phyloP scores from a whole-genome alignment of 2,329 filamentous ascomycete species.

The Immersiporthe knoxdaviesiana region DNA sequence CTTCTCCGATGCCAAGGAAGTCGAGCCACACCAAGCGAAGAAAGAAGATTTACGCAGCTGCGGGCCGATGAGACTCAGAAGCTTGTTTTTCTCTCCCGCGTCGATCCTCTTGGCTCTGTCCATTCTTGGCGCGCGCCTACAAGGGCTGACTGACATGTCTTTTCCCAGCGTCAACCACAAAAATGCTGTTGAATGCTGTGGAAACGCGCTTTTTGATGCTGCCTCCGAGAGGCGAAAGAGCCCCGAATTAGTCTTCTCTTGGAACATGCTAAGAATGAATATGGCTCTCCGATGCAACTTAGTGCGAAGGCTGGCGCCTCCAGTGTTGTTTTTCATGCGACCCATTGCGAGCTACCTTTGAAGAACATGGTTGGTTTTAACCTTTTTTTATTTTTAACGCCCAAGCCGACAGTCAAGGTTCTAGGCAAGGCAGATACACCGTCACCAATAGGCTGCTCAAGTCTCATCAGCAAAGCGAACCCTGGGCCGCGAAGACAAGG shows the following conservation, averaged over 20 bases:
- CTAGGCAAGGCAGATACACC: not conserved
- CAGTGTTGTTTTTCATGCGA: not conserved
- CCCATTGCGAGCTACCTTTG: no score
- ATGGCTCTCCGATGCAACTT: not conserved
- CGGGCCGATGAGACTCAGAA: not conserved
- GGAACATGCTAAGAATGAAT: not conserved
- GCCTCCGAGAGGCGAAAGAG: not conserved
- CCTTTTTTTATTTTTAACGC: not conserved
- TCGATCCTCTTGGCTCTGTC: constrained; percentile 1
- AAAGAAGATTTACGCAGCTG: not conserved
- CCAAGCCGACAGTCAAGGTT: not conserved
- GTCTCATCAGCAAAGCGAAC: not conserved
- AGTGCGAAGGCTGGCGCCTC: not conserved
- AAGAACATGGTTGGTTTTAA: not conserved
- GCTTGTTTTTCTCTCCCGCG: not conserved
- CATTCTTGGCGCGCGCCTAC: not conserved
- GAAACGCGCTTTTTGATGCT: not conserved
- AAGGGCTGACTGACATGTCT: not conserved
- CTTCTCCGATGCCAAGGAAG: not conserved
- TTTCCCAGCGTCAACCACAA: not conserved
- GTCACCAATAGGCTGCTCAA: not conserved
- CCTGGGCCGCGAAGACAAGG: not conserved
- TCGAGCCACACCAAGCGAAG: not conserved
- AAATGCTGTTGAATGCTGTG: not conserved
- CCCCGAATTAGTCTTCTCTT: not conserved